These are phyloP conservation scores for Neurospora terricola DNA, from an alignment of 495 filamentous ascomycete species.

Conservation along the genomic window DNA sequence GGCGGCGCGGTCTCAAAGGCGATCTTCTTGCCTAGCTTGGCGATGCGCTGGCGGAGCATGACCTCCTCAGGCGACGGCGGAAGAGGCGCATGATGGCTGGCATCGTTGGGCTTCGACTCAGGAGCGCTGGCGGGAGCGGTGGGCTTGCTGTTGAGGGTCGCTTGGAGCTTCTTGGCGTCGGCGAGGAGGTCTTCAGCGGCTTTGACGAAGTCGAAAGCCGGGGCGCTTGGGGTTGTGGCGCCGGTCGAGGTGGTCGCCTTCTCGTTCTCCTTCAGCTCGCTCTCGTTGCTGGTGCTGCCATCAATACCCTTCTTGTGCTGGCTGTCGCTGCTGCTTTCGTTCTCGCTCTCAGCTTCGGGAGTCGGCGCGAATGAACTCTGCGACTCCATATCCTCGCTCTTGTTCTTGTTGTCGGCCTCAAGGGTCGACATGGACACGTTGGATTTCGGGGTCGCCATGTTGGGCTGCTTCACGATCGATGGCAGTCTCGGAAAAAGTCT, in stretches of 20 bases:
- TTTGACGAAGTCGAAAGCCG: conserved; percentile 13
- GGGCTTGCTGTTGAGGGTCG: not conserved
- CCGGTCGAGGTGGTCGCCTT: not conserved
- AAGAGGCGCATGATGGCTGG: not conserved
- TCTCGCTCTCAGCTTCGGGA: not conserved
- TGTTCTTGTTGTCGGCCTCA: not conserved
- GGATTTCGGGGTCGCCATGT: not conserved
- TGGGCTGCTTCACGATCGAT: not conserved
- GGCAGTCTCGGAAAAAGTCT: not conserved
- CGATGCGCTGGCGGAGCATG: conserved; percentile 6
- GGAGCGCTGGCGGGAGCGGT: not conserved
- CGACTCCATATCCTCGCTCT: not conserved
- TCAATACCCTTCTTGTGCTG: not conserved
- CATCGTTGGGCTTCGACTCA: not conserved
- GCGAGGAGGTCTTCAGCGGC: conserved; percentile 16
- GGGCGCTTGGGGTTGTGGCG: not conserved
- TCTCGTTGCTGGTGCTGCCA: not conserved
- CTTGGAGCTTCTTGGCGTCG: conserved; percentile 10
- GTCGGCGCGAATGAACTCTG: not conserved
- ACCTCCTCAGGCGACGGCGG: not conserved
- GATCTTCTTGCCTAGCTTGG: conserved; percentile 11
- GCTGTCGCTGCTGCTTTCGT: not conserved
- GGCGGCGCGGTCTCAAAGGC: conserved; percentile 10
- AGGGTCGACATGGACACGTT: not conserved
- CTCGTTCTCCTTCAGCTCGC: not conserved